Evolutionary conservation across 2,329 filamentous ascomycete genomes (phyloP).

Genomic region (Cytospora leucostoma): DNA sequence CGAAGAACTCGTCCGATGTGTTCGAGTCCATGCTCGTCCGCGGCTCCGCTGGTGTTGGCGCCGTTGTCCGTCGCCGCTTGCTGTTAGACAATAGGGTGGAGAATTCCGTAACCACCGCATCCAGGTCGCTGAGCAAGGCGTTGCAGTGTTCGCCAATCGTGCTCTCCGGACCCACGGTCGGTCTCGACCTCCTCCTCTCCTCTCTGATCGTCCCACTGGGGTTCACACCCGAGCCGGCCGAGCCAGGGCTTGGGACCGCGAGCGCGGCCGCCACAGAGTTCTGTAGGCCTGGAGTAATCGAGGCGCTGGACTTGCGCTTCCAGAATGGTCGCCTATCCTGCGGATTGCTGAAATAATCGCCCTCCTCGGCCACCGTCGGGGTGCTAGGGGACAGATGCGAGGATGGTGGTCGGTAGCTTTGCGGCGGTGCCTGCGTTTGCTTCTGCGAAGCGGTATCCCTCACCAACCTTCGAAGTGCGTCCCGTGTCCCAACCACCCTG

Average conservation of each 20-base stretch:
- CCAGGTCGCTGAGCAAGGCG: conserved; percentile 80
- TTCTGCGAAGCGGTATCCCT: conserved; percentile 75
- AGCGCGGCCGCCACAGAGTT: conserved; percentile 43
- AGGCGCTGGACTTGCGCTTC: conserved; percentile 78
- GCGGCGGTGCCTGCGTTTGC: conserved; percentile 53
- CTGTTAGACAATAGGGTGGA: conserved; percentile 74
- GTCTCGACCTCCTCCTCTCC: conserved; percentile 41
- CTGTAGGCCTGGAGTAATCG: conserved; percentile 45
- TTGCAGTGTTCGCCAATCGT: conserved; percentile 81
- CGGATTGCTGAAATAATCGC: conserved; percentile 53
- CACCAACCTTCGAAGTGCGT: conserved; percentile 82
- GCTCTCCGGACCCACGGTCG: conserved; percentile 54
- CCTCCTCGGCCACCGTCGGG: conserved; percentile 48
- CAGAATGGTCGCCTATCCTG: conserved; percentile 77
- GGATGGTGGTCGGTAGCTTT: conserved; percentile 38
- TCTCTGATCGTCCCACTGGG: conserved; percentile 30
- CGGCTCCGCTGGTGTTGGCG: conserved; percentile 51
- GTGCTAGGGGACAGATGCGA: conserved; percentile 45
- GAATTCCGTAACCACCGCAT: conserved; percentile 82
- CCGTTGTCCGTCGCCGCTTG: conserved; percentile 70
- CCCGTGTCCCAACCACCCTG: conserved; percentile 81
- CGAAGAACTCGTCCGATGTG: conserved; percentile 88
- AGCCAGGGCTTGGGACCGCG: conserved; percentile 45
- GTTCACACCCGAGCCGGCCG: conserved; percentile 33
- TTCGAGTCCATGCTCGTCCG: conserved; percentile 77